phyloP scores from a whole-genome alignment of 1,284 basidiomycete species.

The Tetrapyrgos nigripes region DNA sequence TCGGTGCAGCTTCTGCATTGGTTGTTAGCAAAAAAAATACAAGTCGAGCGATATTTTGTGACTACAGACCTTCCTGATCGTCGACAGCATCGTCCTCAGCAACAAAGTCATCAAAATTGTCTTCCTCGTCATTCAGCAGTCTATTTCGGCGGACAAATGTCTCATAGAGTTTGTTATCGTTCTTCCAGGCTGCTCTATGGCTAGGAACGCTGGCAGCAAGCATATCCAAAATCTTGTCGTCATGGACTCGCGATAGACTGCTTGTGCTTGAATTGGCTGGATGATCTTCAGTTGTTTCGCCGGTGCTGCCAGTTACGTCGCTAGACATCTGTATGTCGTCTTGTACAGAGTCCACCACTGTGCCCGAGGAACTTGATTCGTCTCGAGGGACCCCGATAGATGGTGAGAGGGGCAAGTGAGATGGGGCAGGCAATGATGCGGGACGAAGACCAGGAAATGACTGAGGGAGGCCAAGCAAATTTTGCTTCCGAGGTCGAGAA shows the following conservation, averaged over 20 bases:
- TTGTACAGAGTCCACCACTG: background rate
- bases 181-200: conserved; percentile 73
- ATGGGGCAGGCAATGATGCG: conserved; percentile 67
- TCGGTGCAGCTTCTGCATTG: conserved; percentile 13
- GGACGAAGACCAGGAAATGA: conserved; percentile 70
- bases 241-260: conserved; percentile 24
- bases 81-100: conserved; percentile 45
- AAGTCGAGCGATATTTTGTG: background rate
- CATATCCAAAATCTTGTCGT: conserved; percentile 62
- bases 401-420: conserved; percentile 40
- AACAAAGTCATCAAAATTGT: conserved; percentile 37
- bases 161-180: conserved; percentile 68
- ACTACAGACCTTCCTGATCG: conserved; percentile 46
- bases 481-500: conserved; percentile 36
- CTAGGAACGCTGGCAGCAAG: conserved; percentile 73
- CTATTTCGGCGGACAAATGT: conserved; percentile 57
- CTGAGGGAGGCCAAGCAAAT: conserved; percentile 51
- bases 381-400: too few relatives aligned
- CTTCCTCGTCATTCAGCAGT: conserved; percentile 21
- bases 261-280: conserved; percentile 25
- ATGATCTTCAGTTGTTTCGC: conserved; percentile 13
- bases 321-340: conserved; percentile 7
- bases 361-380: background rate
- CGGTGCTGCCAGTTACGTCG: background rate
- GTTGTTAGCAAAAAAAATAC: background rate